These are phyloP conservation scores for Elaeis oleifera DNA, from an alignment of 202 grass and related monocot species.

Conservation along the genomic window DNA sequence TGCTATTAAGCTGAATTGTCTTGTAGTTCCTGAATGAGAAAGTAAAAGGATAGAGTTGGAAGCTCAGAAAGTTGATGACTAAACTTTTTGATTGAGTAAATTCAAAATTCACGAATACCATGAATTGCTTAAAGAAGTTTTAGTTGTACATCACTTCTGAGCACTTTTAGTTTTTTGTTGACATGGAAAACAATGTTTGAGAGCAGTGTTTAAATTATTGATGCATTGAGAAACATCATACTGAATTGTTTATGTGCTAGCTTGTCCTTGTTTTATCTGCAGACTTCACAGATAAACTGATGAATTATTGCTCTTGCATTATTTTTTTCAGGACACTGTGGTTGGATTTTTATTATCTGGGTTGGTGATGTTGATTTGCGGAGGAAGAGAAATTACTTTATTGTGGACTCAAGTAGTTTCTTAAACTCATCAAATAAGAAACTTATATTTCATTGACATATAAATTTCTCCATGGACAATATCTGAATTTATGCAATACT, in stretches of 20 bases:
- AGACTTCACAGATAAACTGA: too few relatives aligned
- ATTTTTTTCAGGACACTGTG: conserved; percentile 52
- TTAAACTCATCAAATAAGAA: conserved; percentile 6
- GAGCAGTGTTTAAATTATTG: background rate
- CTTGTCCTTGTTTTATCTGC: too few relatives aligned
- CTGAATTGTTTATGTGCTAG: background rate
- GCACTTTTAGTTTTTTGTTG: too few relatives aligned
- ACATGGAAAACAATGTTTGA: background rate
- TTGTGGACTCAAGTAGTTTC: conserved; percentile 81
- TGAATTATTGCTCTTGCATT: background rate
- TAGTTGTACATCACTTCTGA: too few relatives aligned
- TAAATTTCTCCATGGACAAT: too few relatives aligned
- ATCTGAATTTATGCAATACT: too few relatives aligned
- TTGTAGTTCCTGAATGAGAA: background rate
- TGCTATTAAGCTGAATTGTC: background rate
- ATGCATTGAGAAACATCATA: background rate
- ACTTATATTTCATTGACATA: too few relatives aligned
- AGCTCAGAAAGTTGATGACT: too few relatives aligned
- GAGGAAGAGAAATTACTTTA: conserved; percentile 87
- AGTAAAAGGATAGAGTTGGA: too few relatives aligned
- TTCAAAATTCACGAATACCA: too few relatives aligned
- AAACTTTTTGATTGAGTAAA: too few relatives aligned
- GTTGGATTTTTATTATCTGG: conserved; percentile 87
- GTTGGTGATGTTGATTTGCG: conserved; percentile 88
- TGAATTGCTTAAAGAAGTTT: too few relatives aligned